A percentile compares a stretch with the other conserved stretches of the same genome.
Conservation (phyloP, 768 basidiomycete genomes). For the Naganishia randhawae region DNA sequence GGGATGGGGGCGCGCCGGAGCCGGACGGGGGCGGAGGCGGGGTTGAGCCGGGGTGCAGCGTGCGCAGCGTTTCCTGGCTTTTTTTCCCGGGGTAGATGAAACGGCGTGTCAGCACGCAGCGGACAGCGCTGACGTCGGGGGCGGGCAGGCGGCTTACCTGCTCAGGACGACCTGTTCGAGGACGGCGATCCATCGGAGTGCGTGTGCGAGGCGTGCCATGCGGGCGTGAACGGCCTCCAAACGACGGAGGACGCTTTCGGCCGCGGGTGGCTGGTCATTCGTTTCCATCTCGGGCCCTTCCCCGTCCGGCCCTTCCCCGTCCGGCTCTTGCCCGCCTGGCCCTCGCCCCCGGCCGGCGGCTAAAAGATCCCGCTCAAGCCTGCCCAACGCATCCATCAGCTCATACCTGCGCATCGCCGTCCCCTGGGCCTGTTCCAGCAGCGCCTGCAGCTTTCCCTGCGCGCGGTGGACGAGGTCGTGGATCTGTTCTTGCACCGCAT, state of each 20-base stretch:
- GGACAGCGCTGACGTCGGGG: not conserved
- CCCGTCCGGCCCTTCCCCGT: not conserved
- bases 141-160: conserved; percentile 57
- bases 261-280: conserved; percentile 52
- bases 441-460: conserved; percentile 54
- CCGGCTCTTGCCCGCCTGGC: too few relatives aligned
- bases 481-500: conserved; percentile 27
- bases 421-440: conserved; percentile 66
- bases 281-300: not conserved
- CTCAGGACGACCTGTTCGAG: conserved; percentile 67
- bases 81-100: not conserved
- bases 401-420: conserved; percentile 72
- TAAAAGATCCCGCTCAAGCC: conserved; percentile 63
- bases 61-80: conserved; percentile 55
- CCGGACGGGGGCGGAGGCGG: conserved; percentile 50
- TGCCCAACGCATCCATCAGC: conserved; percentile 70
- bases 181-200: conserved; percentile 71
- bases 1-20: too few relatives aligned
- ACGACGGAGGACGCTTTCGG: conserved; percentile 67
- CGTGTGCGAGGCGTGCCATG: conserved; percentile 70
- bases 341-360: conserved; percentile 57
- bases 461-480: conserved; percentile 57
- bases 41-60: conserved; percentile 54
- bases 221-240: conserved; percentile 73
- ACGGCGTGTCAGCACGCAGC: not conserved